Evolutionary conservation across 306 rosid genomes (phyloP).

Genomic region (Trifolium subterraneum): DNA sequence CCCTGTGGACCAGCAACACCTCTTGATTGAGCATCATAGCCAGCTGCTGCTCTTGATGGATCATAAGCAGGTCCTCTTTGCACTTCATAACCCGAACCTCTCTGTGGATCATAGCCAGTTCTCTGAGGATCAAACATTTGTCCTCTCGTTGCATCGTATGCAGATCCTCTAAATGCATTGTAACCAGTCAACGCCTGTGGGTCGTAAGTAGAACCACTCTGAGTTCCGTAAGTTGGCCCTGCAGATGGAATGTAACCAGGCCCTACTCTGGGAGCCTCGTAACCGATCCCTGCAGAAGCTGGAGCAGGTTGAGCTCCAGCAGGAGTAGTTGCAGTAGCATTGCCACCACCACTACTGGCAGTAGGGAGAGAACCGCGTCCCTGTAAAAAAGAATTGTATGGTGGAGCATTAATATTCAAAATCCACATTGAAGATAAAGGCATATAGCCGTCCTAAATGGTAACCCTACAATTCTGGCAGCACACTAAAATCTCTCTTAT

Average conservation of each 20-base stretch:
- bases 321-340: conserved; percentile 48
- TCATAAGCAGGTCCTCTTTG: conserved; percentile 62
- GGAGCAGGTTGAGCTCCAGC: conserved; percentile 64
- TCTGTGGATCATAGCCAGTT: conserved; percentile 59
- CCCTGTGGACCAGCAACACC: conserved; percentile 66
- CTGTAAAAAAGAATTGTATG: conserved; percentile 48
- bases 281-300: conserved; percentile 53
- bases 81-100: conserved; percentile 53
- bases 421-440: background rate
- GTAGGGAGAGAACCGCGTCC: conserved; percentile 65
- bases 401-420: conserved; percentile 20
- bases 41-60: conserved; percentile 53
- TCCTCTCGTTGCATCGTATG: conserved; percentile 54
- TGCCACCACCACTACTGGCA: conserved; percentile 31
- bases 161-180: conserved; percentile 58
- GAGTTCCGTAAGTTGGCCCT: conserved; percentile 63
- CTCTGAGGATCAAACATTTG: conserved; percentile 57
- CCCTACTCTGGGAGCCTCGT: conserved; percentile 58
- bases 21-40: conserved; percentile 72
- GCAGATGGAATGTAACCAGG: conserved; percentile 54
- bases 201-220: conserved; percentile 57
- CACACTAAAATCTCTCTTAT: background rate
- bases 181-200: conserved; percentile 61
- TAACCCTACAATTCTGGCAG: background rate
- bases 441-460: background rate